Evolutionary conservation across 768 basidiomycete genomes (phyloP).

Genomic region (Hygrophoropsis aurantiaca): DNA sequence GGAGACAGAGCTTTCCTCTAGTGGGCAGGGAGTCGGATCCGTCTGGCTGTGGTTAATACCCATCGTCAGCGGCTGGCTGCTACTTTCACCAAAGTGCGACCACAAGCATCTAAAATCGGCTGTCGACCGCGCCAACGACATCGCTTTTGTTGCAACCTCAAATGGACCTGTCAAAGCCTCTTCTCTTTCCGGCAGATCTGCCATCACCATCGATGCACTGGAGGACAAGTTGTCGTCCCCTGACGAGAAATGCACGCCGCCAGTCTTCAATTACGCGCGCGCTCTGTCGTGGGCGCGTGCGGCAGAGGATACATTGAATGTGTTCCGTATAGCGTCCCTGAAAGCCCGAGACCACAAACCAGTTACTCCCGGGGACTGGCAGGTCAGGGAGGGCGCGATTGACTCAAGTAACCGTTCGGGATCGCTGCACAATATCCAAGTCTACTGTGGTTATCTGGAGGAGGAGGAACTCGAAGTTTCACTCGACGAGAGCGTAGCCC

Average conservation of each 20-base stretch:
- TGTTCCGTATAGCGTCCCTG: conserved; percentile 4
- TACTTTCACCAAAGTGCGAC: conserved; percentile 35
- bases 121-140: conserved; percentile 26
- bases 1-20: not conserved
- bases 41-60: conserved; percentile 39
- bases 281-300: conserved; percentile 1
- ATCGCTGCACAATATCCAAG: conserved; percentile 6
- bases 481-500: conserved; percentile 1
- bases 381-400: not conserved
- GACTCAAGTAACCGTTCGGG: conserved; percentile 6
- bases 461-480: no score
- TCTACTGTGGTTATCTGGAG: conserved; percentile 15
- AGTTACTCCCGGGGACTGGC: conserved; percentile 5
- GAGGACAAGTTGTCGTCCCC: not conserved
- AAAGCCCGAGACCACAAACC: conserved; percentile 6
- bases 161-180: not conserved
- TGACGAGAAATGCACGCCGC: conserved; percentile 1
- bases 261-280: conserved; percentile 5
- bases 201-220: not conserved
- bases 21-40: conserved; percentile 16
- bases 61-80: conserved; percentile 34
- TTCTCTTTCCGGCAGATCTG: not conserved
- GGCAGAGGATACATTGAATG: not conserved
- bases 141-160: conserved; percentile 17
- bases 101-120: conserved; percentile 22